A percentile compares a stretch with the other conserved stretches of the same genome.
These are phyloP conservation scores for Penicillium lagena DNA, from an alignment of 495 filamentous ascomycete species.

Conservation along the genomic window DNA sequence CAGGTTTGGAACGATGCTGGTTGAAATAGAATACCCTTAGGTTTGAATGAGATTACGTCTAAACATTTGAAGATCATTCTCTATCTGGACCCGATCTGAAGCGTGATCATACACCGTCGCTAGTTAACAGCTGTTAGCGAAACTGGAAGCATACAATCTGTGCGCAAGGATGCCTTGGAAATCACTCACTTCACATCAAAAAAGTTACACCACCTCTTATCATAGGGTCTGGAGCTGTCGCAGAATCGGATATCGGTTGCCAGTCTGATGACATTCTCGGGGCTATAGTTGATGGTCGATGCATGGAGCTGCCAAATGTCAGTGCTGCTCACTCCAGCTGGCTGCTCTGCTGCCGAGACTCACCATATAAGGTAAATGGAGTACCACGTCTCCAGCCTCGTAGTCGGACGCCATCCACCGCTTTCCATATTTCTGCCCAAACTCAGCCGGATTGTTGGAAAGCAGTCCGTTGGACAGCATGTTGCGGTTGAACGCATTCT, in stretches of 20 bases:
- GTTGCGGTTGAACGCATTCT: slow-evolving; percentile 49
- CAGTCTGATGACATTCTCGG: slow-evolving; percentile 47
- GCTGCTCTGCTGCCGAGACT: background rate
- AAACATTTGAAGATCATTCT: too few species aligned
- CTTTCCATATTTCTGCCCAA: slow-evolving; percentile 31
- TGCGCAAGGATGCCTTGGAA: background rate
- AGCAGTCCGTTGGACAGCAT: slow-evolving; percentile 49
- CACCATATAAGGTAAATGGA: slow-evolving; percentile 52
- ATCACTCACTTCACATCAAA: background rate
- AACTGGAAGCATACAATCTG: too few species aligned
- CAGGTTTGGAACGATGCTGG: too few species aligned
- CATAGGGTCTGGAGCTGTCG: slow-evolving; percentile 43
- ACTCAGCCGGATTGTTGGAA: slow-evolving; percentile 37
- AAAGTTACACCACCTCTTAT: slow-evolving; percentile 24
- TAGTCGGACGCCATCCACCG: slow-evolving; percentile 51
- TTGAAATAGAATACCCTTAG: too few species aligned
- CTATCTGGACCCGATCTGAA: too few species aligned
- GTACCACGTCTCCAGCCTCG: slow-evolving; percentile 56
- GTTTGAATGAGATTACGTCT: too few species aligned
- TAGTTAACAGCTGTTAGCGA: too few species aligned
- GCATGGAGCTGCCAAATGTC: slow-evolving; percentile 44
- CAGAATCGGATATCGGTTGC: slow-evolving; percentile 52
- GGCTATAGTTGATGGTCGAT: slow-evolving; percentile 49
- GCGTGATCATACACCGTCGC: too few species aligned
- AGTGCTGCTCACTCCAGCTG: background rate